A percentile compares a stretch with the other conserved stretches of the same genome.
phyloP scores from a whole-genome alignment of 768 basidiomycete genomes.

The Neoboletus brunneissimus region DNA sequence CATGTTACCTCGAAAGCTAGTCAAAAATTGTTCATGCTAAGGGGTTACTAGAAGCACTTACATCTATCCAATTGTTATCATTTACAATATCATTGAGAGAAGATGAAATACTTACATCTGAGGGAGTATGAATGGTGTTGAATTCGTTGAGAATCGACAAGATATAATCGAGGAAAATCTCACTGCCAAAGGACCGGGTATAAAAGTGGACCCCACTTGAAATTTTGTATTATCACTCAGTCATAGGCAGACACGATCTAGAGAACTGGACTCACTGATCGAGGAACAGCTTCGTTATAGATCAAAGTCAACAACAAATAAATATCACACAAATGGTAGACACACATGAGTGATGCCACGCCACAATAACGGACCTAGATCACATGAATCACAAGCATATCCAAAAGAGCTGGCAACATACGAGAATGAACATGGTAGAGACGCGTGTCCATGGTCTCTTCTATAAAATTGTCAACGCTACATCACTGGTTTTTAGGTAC shows the following conservation, averaged over 20 bases:
- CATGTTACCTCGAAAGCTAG: not conserved
- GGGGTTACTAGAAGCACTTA: not conserved
- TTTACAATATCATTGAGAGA: not conserved
- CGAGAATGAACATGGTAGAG: constrained; percentile 2
- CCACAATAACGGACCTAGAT: constrained; percentile 12
- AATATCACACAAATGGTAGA: not conserved
- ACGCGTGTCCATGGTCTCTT: constrained; percentile 7
- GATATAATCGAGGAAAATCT: not conserved
- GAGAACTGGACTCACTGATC: not conserved
- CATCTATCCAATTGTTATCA: not conserved
- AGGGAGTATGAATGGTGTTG: not conserved
- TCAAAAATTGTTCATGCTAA: not conserved
- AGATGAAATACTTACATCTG: constrained; percentile 4
- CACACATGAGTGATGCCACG: not conserved
- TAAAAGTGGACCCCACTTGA: not conserved
- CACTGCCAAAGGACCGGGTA: constrained; percentile 6
- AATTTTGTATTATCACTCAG: not conserved
- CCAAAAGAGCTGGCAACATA: not conserved
- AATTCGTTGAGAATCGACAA: not conserved
- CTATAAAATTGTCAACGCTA: not conserved
- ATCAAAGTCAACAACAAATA: not conserved
- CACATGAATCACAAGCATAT: not conserved
- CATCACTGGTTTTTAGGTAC: not conserved
- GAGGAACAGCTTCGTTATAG: not conserved
- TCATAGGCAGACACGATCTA: not conserved